These are phyloP conservation scores for Cucumis cinereus DNA, from an alignment of 306 rosid genomes.

Conservation along the genomic window DNA sequence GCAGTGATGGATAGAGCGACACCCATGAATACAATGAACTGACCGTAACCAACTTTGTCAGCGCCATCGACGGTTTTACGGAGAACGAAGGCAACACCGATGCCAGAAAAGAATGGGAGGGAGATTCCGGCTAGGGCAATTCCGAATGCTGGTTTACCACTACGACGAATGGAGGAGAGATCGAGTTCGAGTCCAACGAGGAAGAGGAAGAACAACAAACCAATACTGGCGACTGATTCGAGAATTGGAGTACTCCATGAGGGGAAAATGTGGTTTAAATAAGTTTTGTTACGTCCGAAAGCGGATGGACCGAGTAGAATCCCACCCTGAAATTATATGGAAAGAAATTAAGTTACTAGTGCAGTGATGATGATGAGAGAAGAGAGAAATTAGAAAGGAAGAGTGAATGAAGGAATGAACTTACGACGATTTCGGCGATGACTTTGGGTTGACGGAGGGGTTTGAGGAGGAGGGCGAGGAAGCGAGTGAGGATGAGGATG, in stretches of 20 bases:
- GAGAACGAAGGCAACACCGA: constrained; percentile 56
- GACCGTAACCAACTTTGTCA: constrained; percentile 41
- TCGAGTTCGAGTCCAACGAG: constrained; percentile 70
- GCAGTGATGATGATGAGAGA: too few relatives aligned
- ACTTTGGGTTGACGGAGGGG: constrained; percentile 90
- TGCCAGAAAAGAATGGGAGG: constrained; percentile 52
- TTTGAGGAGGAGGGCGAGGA: constrained; percentile 54
- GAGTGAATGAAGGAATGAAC: background rate
- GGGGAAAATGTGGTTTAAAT: constrained; percentile 46
- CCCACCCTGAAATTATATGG: constrained; percentile 53
- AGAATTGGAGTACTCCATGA: constrained; percentile 55
- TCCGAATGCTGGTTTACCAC: constrained; percentile 34
- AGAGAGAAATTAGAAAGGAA: background rate
- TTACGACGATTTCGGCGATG: constrained; percentile 62
- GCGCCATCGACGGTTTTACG: constrained; percentile 48
- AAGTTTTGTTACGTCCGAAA: constrained; percentile 39
- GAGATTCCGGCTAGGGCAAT: constrained; percentile 68
- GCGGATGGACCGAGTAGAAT: constrained; percentile 71
- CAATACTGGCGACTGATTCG: constrained; percentile 68
- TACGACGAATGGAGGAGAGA: constrained; percentile 48
- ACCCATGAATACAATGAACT: constrained; percentile 71
- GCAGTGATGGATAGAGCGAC: constrained; percentile 85
- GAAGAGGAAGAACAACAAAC: constrained; percentile 64
- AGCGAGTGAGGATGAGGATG: constrained; percentile 38
- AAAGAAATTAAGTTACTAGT: too few relatives aligned